phyloP scores from a whole-genome alignment of 1,139 yeast species.

The Protomyces arabidopsidicola region DNA sequence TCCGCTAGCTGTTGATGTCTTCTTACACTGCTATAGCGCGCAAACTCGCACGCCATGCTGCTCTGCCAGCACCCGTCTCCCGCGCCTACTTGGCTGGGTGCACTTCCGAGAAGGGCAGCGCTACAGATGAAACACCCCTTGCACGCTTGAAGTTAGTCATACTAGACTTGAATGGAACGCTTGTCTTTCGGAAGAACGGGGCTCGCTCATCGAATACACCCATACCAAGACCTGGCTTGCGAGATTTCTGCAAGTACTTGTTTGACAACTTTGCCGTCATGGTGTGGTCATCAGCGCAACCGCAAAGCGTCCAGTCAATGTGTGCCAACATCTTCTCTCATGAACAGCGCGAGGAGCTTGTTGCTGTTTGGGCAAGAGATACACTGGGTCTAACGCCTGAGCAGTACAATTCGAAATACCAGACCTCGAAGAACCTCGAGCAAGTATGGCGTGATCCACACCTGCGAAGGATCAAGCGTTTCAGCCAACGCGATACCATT shows the following conservation, averaged over 20 bases:
- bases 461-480: not conserved
- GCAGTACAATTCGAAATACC: slow-evolving; percentile 6
- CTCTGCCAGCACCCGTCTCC: not conserved
- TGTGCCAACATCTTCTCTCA: slow-evolving; percentile 9
- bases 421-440: slow-evolving; percentile 22
- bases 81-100: not conserved
- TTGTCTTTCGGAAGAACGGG: slow-evolving; percentile 7
- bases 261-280: slow-evolving; percentile 23
- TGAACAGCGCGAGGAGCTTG: slow-evolving; percentile 14
- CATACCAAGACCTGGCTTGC: slow-evolving; percentile 3
- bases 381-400: slow-evolving; percentile 13
- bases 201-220: slow-evolving; percentile 4
- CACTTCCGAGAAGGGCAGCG: too few species aligned
- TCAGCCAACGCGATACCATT: slow-evolving; percentile 14
- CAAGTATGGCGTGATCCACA: slow-evolving; percentile 6
- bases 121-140: not conserved
- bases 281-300: slow-evolving; percentile 27
- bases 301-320: slow-evolving; percentile 9
- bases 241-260: slow-evolving; percentile 9
- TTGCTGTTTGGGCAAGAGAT: slow-evolving; percentile 25
- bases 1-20: not conserved
- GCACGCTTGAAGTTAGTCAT: slow-evolving; percentile 9
- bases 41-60: not conserved
- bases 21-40: not conserved
- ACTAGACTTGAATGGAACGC: slow-evolving; percentile 25